A percentile compares a stretch with the other conserved stretches of the same genome.
Evolutionary conservation across 192 early-diverging fungal species (phyloP).

Genomic region (Kappamyces sp.): DNA sequence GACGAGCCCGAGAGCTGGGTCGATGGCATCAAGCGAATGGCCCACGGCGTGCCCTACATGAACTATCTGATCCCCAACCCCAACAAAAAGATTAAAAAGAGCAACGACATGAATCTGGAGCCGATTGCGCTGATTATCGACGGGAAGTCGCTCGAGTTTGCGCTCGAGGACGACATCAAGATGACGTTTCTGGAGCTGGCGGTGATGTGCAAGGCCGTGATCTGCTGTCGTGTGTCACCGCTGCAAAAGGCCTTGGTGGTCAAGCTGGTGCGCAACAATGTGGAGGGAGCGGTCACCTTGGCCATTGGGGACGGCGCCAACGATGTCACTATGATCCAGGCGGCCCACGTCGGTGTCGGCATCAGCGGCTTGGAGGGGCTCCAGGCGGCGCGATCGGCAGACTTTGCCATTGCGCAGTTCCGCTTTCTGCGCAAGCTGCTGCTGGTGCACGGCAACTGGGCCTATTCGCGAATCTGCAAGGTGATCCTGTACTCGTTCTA

Average conservation of each 20-base stretch:
- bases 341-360: slow-evolving; percentile 95
- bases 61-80: slow-evolving; percentile 18
- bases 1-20: not conserved
- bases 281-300: slow-evolving; percentile 74
- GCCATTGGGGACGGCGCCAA: slow-evolving; percentile 99
- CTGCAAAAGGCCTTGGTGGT: slow-evolving; percentile 98
- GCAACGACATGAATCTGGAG: slow-evolving; percentile 33
- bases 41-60: slow-evolving; percentile 16
- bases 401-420: slow-evolving; percentile 99
- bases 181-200: slow-evolving; percentile 83
- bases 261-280: slow-evolving; percentile 91
- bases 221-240: slow-evolving; percentile 98
- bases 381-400: slow-evolving; percentile 92
- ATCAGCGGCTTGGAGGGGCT: slow-evolving; percentile 95
- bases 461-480: slow-evolving; percentile 91
- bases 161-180: slow-evolving; percentile 66
- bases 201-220: slow-evolving; percentile 86
- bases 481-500: slow-evolving; percentile 97
- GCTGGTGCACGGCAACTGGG: slow-evolving; percentile 96
- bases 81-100: slow-evolving; percentile 31
- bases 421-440: slow-evolving; percentile 89
- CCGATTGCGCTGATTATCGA: slow-evolving; percentile 93
- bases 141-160: slow-evolving; percentile 86
- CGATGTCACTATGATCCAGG: slow-evolving; percentile 99
- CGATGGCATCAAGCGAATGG: not conserved